phyloP scores from a whole-genome alignment of 768 basidiomycete species.

The Tricholoma saponaceum region DNA sequence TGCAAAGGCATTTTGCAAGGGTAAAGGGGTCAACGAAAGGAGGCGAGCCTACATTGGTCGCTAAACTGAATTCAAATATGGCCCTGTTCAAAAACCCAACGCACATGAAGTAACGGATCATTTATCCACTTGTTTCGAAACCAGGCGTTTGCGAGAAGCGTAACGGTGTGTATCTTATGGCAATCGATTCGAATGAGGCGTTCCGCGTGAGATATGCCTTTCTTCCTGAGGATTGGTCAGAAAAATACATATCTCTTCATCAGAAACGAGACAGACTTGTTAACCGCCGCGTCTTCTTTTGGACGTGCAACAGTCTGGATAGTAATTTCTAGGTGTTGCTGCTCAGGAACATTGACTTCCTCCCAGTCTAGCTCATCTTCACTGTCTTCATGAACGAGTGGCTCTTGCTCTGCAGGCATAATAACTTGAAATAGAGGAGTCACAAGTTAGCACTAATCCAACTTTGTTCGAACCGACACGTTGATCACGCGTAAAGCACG shows the following conservation, averaged over 20 bases:
- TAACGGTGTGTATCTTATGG: conserved; percentile 87
- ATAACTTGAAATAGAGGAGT: background rate
- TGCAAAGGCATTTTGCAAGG: conserved; percentile 76
- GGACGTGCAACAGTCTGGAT: conserved; percentile 39
- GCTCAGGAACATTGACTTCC: conserved; percentile 60
- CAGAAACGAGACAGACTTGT: conserved; percentile 39
- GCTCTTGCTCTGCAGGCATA: conserved; percentile 15
- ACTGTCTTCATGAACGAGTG: conserved; percentile 28
- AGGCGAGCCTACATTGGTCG: conserved; percentile 68
- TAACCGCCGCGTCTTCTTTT: conserved; percentile 26
- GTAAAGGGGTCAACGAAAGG: conserved; percentile 78
- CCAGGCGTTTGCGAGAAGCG: conserved; percentile 70
- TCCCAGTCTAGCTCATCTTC: conserved; percentile 83
- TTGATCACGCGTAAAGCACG: conserved; percentile 1
- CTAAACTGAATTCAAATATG: background rate
- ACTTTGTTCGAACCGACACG: conserved; percentile 3
- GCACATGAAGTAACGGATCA: conserved; percentile 77
- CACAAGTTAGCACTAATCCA: too few species aligned
- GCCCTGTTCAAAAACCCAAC: conserved; percentile 21
- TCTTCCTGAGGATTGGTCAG: conserved; percentile 30
- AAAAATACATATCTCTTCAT: conserved; percentile 7
- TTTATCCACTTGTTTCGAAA: conserved; percentile 83
- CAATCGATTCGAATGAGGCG: conserved; percentile 71
- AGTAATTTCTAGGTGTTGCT: conserved; percentile 66
- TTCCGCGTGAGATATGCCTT: conserved; percentile 59